Conservation (phyloP, 2,329 filamentous ascomycete species). For the Arthrobotrys iridis region DNA sequence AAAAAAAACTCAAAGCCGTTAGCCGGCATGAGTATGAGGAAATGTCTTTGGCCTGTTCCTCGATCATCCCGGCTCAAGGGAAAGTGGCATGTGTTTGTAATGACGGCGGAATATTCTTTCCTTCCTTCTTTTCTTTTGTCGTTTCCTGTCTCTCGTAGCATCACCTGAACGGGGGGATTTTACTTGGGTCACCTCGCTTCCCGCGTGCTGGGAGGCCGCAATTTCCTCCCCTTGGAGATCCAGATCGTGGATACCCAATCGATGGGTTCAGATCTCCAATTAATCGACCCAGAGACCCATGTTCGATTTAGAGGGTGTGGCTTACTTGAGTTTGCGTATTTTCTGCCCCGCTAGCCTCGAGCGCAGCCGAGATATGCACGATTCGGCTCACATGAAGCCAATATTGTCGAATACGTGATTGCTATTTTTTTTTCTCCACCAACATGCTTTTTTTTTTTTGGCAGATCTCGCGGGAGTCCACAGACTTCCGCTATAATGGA, state of each 20-base stretch:
- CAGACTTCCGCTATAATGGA: conserved; percentile 32
- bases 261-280: conserved; percentile 55
- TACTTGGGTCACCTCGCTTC: conserved; percentile 36
- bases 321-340: conserved; percentile 54
- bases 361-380: conserved; percentile 20
- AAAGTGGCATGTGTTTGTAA: conserved; percentile 37
- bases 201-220: conserved; percentile 46
- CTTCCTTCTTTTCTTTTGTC: conserved; percentile 29
- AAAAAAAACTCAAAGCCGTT: conserved; percentile 26
- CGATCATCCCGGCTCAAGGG: conserved; percentile 33
- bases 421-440: conserved; percentile 4
- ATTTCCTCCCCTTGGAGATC: conserved; percentile 53
- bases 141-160: conserved; percentile 24
- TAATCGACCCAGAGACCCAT: conserved; percentile 51
- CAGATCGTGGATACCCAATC: conserved; percentile 52
- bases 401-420: conserved; percentile 23
- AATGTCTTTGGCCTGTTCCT: not conserved
- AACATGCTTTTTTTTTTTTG: conserved; percentile 36
- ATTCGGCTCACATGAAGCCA: conserved; percentile 5
- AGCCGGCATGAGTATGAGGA: conserved; percentile 1
- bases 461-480: conserved; percentile 42
- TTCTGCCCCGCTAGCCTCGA: conserved; percentile 38
- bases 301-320: conserved; percentile 45
- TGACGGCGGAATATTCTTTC: conserved; percentile 41
- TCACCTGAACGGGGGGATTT: conserved; percentile 47